Conservation (phyloP, 2,329 filamentous ascomycete genomes). For the Fonsecaea monophora region DNA sequence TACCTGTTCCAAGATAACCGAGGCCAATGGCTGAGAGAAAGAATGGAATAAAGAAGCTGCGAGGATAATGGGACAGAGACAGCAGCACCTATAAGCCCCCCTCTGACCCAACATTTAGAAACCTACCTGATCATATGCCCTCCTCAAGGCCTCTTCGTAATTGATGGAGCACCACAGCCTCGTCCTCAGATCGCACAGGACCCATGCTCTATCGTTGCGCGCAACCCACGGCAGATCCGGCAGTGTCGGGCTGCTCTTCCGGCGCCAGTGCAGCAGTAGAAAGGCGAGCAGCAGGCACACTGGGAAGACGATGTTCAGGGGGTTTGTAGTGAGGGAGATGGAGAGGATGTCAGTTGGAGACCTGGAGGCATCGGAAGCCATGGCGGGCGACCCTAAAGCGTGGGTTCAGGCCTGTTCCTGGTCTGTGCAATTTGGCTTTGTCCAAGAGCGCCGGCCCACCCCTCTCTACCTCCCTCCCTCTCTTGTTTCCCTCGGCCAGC, state of each 20-base stretch:
- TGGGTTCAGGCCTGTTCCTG: no score
- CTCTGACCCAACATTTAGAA: not conserved
- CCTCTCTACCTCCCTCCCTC: no score
- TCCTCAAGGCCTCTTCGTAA: conserved; percentile 23
- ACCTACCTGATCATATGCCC: conserved; percentile 23
- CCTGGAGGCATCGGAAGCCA: not conserved
- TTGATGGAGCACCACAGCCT: conserved; percentile 23
- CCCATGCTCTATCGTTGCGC: conserved; percentile 15
- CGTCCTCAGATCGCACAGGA: conserved; percentile 13
- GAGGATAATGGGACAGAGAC: not conserved
- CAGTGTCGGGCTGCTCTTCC: not conserved
- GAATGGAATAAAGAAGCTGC: not conserved
- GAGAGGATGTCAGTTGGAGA: not conserved
- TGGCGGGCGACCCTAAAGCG: not conserved
- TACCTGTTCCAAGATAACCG: no score
- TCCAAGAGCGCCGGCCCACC: no score
- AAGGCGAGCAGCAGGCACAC: not conserved
- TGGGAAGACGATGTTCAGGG: not conserved
- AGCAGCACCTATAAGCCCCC: not conserved
- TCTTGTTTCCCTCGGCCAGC: no score
- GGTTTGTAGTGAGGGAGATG: not conserved
- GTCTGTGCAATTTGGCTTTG: no score
- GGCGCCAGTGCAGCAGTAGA: not conserved
- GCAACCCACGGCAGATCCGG: conserved; percentile 24
- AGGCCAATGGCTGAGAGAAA: no score